Conservation (phyloP, 2,329 filamentous ascomycete species). For the Claviceps arundinis region DNA sequence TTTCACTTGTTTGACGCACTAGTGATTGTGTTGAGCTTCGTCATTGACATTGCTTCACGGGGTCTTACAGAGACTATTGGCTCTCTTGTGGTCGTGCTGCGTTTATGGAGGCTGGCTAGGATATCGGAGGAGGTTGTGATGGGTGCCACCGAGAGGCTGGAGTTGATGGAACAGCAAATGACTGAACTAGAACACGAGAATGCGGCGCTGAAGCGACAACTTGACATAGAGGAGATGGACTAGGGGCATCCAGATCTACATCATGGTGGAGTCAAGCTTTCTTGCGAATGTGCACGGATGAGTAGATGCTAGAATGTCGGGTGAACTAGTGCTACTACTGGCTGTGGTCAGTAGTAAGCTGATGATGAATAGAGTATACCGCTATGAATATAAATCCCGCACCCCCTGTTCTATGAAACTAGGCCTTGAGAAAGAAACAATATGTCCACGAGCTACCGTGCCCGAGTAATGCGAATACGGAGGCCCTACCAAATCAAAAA, state of each 20-base stretch:
- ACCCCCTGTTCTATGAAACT: neutral
- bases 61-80: slow-evolving; percentile 50
- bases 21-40: slow-evolving; percentile 48
- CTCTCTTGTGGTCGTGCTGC: slow-evolving; percentile 52
- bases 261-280: neutral
- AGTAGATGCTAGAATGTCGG: neutral
- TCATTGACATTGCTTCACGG: slow-evolving; percentile 46
- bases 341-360: neutral
- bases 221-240: slow-evolving; percentile 8
- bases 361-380: neutral
- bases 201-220: slow-evolving; percentile 11
- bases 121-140: slow-evolving; percentile 56
- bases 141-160: slow-evolving; percentile 49
- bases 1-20: slow-evolving; percentile 53
- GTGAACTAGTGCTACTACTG: neutral
- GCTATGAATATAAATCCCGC: neutral
- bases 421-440: neutral
- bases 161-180: slow-evolving; percentile 39
- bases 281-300: neutral
- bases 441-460: slow-evolving; percentile 1
- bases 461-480: slow-evolving; percentile 12
- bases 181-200: slow-evolving; percentile 38
- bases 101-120: slow-evolving; percentile 57
- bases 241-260: slow-evolving; percentile 5
- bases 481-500: slow-evolving; percentile 13